Base-by-base conservation (phyloP, 2,329 filamentous ascomycete species). In the Fusarium tuaranense region DNA sequence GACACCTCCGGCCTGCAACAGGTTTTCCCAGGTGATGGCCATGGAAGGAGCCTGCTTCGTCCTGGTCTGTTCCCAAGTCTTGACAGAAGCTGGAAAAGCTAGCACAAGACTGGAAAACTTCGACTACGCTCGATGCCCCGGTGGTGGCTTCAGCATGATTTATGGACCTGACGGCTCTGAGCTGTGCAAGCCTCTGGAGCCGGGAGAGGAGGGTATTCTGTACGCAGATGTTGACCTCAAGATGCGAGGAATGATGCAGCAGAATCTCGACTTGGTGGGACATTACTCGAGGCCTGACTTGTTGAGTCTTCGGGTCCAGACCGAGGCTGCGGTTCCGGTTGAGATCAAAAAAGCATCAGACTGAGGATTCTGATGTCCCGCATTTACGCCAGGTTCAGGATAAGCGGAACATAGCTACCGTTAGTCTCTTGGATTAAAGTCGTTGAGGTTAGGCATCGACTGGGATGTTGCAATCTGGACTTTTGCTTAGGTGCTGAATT, bases 41-140 rank as follows among this genome's bases (percentile, higher is more conserved):
- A 25, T 39, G 36, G 58, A 61, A n/a, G 58, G 58, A 20, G 58
- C 58, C 4, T 61, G 58, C 25, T 61, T 61, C 38, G 58, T 61
- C 18, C 1, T 44, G 10, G 22, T 61, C 10, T 25, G 36, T 7
- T 44, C 22, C 4, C 58, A 61, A 8, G 32, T 61, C 7, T 18
- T 61, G 5, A 61, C 58, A 1, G 44, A 48, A 48, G 44, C 25
- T 7, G 7, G 32, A 2, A 61, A 39, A 22, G n/a, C 18, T 4
- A 32, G 10, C 30, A 58, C 39, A 22, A 30, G 36, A n/a, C 13
- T 30, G 6, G 36, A 41, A 1, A 4, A 27, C 2, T 61, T 30
- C 13, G 25, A 22, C 3, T 61, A 61, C 2, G 27, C 58, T 30
- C 5, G 41, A 27, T 18, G 12, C 20, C 20, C 20, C 0, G 58